Evolutionary conservation across 2,329 filamentous ascomycete species (phyloP).

Genomic region (Alternaria sp.): DNA sequence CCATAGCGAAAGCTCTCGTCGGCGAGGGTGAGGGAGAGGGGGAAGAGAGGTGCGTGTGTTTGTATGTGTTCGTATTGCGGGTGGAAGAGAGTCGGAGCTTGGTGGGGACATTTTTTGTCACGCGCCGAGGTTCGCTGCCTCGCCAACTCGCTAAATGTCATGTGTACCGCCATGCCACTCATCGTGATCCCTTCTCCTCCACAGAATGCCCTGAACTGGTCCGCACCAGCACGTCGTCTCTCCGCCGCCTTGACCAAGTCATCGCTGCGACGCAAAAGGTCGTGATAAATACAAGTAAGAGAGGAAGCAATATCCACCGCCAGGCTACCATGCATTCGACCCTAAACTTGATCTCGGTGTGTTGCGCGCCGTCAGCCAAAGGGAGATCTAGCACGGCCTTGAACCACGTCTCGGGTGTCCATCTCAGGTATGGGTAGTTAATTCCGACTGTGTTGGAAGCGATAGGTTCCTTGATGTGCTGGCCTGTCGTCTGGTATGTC

Average conservation of each 20-base stretch:
- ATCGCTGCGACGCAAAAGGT: conserved; percentile 23
- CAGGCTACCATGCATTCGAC: conserved; percentile 40
- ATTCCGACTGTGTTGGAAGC: conserved; percentile 24
- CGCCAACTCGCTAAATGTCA: conserved; percentile 16
- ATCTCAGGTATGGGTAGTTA: conserved; percentile 32
- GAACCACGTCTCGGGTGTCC: conserved; percentile 45
- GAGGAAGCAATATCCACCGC: conserved; percentile 42
- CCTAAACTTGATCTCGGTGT: conserved; percentile 24
- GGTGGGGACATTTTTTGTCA: conserved; percentile 29
- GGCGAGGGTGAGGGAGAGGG: background rate
- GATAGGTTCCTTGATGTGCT: conserved; percentile 29
- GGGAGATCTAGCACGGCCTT: conserved; percentile 40
- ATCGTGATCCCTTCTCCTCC: conserved; percentile 18
- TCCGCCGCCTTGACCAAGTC: conserved; percentile 31
- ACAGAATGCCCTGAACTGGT: conserved; percentile 6
- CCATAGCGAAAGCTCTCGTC: conserved; percentile 28
- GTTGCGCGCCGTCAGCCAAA: conserved; percentile 20
- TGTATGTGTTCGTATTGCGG: background rate
- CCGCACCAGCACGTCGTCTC: conserved; percentile 14
- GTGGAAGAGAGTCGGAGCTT: conserved; percentile 5
- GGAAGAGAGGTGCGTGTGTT: background rate
- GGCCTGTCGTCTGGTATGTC: conserved; percentile 36
- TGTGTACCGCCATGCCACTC: background rate
- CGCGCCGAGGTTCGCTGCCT: conserved; percentile 27
- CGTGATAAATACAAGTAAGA: conserved; percentile 32